Base-by-base conservation (phyloP, 1,284 basidiomycete genomes). In the Prillingera fragicola region DNA sequence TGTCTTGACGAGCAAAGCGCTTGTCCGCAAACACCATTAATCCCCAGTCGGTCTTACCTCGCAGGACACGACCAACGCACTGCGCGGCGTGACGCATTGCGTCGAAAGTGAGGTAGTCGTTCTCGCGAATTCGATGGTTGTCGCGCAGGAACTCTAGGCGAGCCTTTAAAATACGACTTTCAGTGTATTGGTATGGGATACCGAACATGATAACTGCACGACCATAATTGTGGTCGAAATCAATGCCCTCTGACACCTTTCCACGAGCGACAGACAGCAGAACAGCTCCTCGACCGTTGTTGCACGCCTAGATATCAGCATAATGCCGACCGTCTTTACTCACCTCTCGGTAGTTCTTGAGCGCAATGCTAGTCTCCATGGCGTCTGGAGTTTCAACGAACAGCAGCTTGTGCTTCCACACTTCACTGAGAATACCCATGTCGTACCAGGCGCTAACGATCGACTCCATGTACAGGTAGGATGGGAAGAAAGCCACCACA, bases 391-490 rank as follows among this genome's bases (percentile, higher is more conserved):
- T 99, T 74, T 99, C 95, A 36, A 99, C 95, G 62, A 99, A 99
- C 52, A 99, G 92, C 35, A 99, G 79, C 73, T 99, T 99, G 75
- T 98, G 84, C 73, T 98, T 98, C 92, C 95, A 97, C 15, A 96
- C 95, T 75, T 99, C 92, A 62, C 94, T 96, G 50, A 99, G 75
- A 57, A 98, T 98, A 35, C 94, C 95, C 95, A 99, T 98, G 69
- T 99, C 95, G 69, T 97, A 96, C 95, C 95, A 99, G 12, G 95
- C 95, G 3, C 91, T 90, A 17, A 98, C 95, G 54, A 99, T 99
- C 26, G 88, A 92, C 73, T 99, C 95, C 95, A 99, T 99, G 73
- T 99, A 99, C 21, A 99, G 80, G 73, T 99, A 99, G 67, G 87
- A 92, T 14, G 95, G 95, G 73, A 99, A 99, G 79, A 99, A 99